A percentile compares a stretch with the other conserved stretches of the same genome.
These are phyloP conservation scores for Pholiota microspora DNA, from an alignment of 768 basidiomycete genomes.

Conservation along the genomic window DNA sequence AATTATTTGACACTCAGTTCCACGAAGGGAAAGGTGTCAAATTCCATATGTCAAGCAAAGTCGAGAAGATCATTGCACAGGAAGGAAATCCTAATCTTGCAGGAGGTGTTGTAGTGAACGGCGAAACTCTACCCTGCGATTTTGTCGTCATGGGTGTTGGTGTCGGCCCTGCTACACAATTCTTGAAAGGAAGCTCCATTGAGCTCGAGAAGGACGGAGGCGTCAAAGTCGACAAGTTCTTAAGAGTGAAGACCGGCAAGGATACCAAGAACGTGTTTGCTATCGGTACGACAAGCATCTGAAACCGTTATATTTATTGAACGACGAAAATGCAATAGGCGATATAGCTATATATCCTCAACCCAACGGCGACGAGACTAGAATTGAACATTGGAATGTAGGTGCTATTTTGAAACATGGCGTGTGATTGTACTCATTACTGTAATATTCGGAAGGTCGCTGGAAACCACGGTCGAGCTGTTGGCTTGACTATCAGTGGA, in stretches of 20 bases:
- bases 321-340: slow-evolving; percentile 34
- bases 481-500: slow-evolving; percentile 75
- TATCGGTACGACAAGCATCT: slow-evolving; percentile 43
- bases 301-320: not conserved
- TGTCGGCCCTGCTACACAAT: slow-evolving; percentile 78
- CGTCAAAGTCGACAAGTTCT: slow-evolving; percentile 71
- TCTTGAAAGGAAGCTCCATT: slow-evolving; percentile 69
- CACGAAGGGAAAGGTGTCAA: slow-evolving; percentile 81
- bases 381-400: slow-evolving; percentile 94
- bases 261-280: slow-evolving; percentile 61
- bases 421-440: not conserved
- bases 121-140: slow-evolving; percentile 65
- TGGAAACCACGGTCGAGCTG: slow-evolving; percentile 80
- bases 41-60: slow-evolving; percentile 75
- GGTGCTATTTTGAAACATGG: slow-evolving; percentile 14
- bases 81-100: slow-evolving; percentile 53
- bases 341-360: slow-evolving; percentile 85
- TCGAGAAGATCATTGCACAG: slow-evolving; percentile 64
- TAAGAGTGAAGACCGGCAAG: slow-evolving; percentile 50
- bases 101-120: slow-evolving; percentile 64
- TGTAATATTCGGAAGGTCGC: slow-evolving; percentile 52
- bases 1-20: slow-evolving; percentile 39
- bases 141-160: slow-evolving; percentile 86
- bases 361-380: slow-evolving; percentile 43
- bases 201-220: slow-evolving; percentile 74